phyloP scores from a whole-genome alignment of 2,329 filamentous ascomycete species.

The Aspergillus ibericus region DNA sequence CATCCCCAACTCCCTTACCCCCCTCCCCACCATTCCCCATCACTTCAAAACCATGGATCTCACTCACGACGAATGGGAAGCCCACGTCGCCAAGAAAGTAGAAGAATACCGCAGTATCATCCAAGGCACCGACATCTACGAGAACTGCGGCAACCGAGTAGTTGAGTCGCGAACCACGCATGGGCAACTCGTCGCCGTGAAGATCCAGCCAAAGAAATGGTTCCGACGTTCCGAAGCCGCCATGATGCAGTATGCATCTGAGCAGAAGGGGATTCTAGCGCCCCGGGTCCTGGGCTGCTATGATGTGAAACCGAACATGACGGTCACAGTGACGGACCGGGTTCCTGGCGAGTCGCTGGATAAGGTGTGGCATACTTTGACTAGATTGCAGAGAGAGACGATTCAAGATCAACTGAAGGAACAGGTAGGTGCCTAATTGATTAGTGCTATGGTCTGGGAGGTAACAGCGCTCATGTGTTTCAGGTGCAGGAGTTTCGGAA shows the following conservation, averaged over 20 bases:
- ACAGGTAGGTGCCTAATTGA: conserved; percentile 18
- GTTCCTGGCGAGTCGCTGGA: conserved; percentile 22
- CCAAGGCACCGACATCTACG: conserved; percentile 6
- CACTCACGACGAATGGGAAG: neutral
- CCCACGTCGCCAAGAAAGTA: neutral
- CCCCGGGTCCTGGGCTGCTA: neutral
- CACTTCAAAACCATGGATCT: too few species aligned
- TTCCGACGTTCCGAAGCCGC: neutral
- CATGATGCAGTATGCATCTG: conserved; percentile 1
- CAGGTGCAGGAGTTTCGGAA: conserved; percentile 13
- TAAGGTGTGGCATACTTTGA: conserved; percentile 18
- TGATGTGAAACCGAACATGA: neutral
- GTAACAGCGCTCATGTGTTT: neutral
- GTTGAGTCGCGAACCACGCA: conserved; percentile 3
- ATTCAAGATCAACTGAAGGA: conserved; percentile 17
- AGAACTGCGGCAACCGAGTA: conserved; percentile 7
- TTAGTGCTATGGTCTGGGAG: neutral
- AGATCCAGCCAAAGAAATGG: neutral
- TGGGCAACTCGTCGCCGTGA: neutral
- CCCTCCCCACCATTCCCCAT: too few species aligned
- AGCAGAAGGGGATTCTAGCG: neutral
- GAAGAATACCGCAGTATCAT: neutral
- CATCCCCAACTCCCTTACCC: too few species aligned
- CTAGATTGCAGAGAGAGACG: conserved; percentile 14
- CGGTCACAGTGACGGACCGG: conserved; percentile 20